Conservation (phyloP, 768 basidiomycete genomes). For the Goffeauzyma gilvescens region DNA sequence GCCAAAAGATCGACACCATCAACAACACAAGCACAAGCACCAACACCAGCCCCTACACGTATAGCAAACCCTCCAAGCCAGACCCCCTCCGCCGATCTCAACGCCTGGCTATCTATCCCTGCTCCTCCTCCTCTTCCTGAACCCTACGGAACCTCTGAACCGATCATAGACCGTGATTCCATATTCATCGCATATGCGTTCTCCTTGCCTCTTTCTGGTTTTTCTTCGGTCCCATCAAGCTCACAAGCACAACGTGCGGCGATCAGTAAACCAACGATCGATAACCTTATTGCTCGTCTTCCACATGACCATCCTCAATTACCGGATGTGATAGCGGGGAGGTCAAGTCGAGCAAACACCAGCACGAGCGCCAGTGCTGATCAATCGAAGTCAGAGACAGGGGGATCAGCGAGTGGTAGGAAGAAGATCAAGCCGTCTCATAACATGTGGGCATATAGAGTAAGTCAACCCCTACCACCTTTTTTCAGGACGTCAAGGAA, state of each 20-base stretch:
- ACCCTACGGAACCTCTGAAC: conserved; percentile 1
- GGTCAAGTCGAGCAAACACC: background rate
- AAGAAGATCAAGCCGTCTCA: conserved; percentile 10
- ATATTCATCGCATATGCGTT: conserved; percentile 12
- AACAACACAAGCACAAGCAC: too few relatives aligned
- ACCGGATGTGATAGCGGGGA: conserved; percentile 11
- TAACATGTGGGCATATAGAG: conserved; percentile 11
- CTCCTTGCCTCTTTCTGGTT: conserved; percentile 7
- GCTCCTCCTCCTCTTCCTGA: conserved; percentile 4
- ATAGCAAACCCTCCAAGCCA: too few relatives aligned
- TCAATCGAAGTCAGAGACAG: background rate
- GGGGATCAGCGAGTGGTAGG: background rate
- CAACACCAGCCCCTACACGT: too few relatives aligned
- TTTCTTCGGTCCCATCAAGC: too few relatives aligned
- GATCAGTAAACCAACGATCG: too few relatives aligned
- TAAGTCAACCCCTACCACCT: too few relatives aligned
- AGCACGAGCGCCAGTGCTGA: too few relatives aligned
- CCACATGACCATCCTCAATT: conserved; percentile 6
- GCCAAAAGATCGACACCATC: too few relatives aligned
- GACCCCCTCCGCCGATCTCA: too few relatives aligned
- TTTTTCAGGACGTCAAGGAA: too few relatives aligned
- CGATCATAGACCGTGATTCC: conserved; percentile 6
- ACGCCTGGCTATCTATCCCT: conserved; percentile 8
- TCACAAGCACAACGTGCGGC: too few relatives aligned
- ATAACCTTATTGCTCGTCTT: conserved; percentile 1